A percentile compares a stretch with the other conserved stretches of the same genome.
Evolutionary conservation across 768 basidiomycete genomes (phyloP).

Genomic region (Panaeolus cyanescens): DNA sequence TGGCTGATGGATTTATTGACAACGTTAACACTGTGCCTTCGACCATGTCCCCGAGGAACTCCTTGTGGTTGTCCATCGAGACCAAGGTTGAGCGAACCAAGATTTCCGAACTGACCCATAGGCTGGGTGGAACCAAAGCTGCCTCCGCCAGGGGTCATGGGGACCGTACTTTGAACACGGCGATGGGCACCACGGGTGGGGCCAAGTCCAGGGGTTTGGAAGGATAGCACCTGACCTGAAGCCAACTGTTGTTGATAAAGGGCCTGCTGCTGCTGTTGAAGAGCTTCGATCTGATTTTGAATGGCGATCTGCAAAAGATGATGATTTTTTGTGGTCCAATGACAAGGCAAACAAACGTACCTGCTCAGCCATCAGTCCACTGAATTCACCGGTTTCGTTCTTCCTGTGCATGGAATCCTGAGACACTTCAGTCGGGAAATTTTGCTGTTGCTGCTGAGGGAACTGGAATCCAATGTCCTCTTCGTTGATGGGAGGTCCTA

Average conservation of each 20-base stretch:
- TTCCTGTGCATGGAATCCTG: constrained; percentile 51
- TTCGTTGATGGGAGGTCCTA: constrained; percentile 78
- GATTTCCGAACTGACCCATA: constrained; percentile 69
- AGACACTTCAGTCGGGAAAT: constrained; percentile 28
- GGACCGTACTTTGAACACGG: constrained; percentile 85
- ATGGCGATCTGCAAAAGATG: constrained; percentile 67
- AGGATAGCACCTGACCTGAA: constrained; percentile 81
- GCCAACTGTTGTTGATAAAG: constrained; percentile 90
- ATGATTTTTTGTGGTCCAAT: constrained; percentile 5
- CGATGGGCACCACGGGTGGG: constrained; percentile 67
- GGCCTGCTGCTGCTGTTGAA: constrained; percentile 89
- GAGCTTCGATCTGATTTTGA: constrained; percentile 86
- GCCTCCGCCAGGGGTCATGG: constrained; percentile 51
- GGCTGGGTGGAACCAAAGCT: constrained; percentile 50
- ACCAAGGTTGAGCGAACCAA: constrained; percentile 53
- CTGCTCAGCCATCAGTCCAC: constrained; percentile 95
- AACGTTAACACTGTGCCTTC: constrained; percentile 91
- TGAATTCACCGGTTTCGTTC: constrained; percentile 73
- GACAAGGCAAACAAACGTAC: constrained; percentile 45
- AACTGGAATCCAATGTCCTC: constrained; percentile 85
- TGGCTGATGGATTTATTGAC: constrained; percentile 71
- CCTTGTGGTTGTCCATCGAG: constrained; percentile 67
- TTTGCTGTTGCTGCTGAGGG: constrained; percentile 70
- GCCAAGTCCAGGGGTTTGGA: constrained; percentile 74
- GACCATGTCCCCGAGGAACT: constrained; percentile 81